Base-by-base conservation (phyloP, 2,329 filamentous ascomycete species). In the Sarocladium oryzae region DNA sequence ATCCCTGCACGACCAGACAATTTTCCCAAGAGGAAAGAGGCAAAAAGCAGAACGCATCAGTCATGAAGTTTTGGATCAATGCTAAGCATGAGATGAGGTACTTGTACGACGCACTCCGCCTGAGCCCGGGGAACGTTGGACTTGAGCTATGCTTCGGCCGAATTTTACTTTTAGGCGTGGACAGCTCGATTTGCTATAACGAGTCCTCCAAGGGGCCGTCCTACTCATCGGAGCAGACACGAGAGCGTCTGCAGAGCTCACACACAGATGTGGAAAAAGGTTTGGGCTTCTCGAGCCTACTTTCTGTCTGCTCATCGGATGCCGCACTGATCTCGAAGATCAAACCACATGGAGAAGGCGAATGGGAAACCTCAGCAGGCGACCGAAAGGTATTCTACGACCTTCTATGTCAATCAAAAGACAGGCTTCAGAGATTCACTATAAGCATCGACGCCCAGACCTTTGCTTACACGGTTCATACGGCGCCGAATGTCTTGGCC, bases 81-180 rank as follows among this genome's bases (percentile, higher is more conserved):
- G 37, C 13, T 11, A 40, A 40, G 37, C 37, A n/a, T 20, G 15
- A 23, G 18, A n/a, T 40, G 7, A n/a, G 16, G 13, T 23, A 40
- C 20, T 9, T 40, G 7, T 40, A 8, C 15, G 37, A 40, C 7
- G 37, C 15, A 8, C 37, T 40, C 15, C 18, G 37, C 16, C 11
- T 46, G 41, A 48, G 28, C 4, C 37, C 53, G 5, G 53, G 53
- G 15, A 38, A 23, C 18, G 36, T 54, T 9, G 28, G 20, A 13
- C 35, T 54, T 21, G 46, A 52, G 24, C 45, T 54, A 16, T 43
- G 28, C 11, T 40, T 54, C 41, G 53, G 53, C 13, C 50, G 50
- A 9, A 37, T 54, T 10, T 50, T 23, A 15, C 24, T 50, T n/a
- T 21, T 23, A 13, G 36, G 45, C 11, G 5, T 46, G 6, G 37